Conservation (phyloP, 2,329 filamentous ascomycete species). For the Bertia moriformis region DNA sequence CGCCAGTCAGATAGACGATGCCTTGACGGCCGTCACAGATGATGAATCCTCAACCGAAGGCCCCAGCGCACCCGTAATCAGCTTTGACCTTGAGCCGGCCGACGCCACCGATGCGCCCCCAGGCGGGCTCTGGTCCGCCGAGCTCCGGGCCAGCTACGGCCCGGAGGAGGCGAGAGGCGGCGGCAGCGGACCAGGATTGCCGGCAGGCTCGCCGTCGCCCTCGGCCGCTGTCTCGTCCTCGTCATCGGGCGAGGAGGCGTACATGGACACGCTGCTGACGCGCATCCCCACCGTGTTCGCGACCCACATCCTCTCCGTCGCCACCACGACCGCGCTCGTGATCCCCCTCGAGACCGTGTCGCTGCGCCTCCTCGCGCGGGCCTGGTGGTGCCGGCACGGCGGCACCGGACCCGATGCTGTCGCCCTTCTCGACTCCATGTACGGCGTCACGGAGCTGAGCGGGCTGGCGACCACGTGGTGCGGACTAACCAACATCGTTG, state of each 20-base stretch:
- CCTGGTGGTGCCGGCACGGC: neutral
- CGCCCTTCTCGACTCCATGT: too few relatives aligned
- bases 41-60: slow-evolving; percentile 37
- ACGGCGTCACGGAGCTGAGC: neutral
- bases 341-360: neutral
- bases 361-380: neutral
- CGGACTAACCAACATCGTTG: neutral
- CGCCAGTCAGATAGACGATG: too few relatives aligned
- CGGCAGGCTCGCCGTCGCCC: neutral
- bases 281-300: neutral
- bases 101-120: slow-evolving; percentile 33
- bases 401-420: too few relatives aligned
- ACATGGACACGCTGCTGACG: neutral
- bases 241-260: too few relatives aligned
- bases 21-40: slow-evolving; percentile 34
- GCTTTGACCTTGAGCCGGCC: slow-evolving; percentile 44
- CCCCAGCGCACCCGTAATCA: slow-evolving; percentile 40
- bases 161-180: too few relatives aligned
- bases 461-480: neutral
- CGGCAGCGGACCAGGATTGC: too few relatives aligned
- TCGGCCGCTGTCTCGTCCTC: too few relatives aligned
- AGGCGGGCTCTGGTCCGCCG: slow-evolving; percentile 38
- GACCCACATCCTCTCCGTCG: neutral
- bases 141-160: slow-evolving; percentile 33
- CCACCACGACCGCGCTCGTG: neutral